These are phyloP conservation scores for Thymus mandschuricus DNA, from an alignment of 257 asterid genomes.

Conservation along the genomic window DNA sequence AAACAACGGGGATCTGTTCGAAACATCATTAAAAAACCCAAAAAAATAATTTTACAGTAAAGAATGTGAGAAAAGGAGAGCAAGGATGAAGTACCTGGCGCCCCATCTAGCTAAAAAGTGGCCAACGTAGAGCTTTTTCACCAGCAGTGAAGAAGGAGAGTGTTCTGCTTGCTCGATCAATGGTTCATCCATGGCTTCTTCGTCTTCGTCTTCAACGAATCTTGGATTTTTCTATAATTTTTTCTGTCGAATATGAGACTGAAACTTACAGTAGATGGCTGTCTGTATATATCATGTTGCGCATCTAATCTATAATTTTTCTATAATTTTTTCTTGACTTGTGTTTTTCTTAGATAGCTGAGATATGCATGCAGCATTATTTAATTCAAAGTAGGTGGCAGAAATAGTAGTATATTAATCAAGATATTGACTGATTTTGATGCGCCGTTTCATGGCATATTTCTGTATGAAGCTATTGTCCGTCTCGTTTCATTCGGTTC, in stretches of 20 bases:
- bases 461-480: neutral
- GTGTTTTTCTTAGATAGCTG: neutral
- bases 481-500: too few relatives aligned
- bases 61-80: neutral
- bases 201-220: neutral
- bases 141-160: slow-evolving; percentile 53
- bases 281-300: neutral
- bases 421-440: too few relatives aligned
- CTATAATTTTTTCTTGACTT: neutral
- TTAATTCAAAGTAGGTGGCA: slow-evolving; percentile 28
- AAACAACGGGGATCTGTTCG: neutral
- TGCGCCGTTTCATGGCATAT: neutral
- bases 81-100: slow-evolving; percentile 61
- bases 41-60: neutral
- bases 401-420: neutral
- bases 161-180: slow-evolving; percentile 33
- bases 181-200: slow-evolving; percentile 32
- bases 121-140: slow-evolving; percentile 61
- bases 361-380: neutral
- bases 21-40: neutral
- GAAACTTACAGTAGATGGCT: slow-evolving; percentile 16
- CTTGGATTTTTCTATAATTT: neutral
- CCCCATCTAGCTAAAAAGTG: slow-evolving; percentile 98
- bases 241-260: neutral
- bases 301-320: neutral